phyloP scores from a whole-genome alignment of 2,329 filamentous ascomycete species.

The Sporothrix brunneoviolacea region DNA sequence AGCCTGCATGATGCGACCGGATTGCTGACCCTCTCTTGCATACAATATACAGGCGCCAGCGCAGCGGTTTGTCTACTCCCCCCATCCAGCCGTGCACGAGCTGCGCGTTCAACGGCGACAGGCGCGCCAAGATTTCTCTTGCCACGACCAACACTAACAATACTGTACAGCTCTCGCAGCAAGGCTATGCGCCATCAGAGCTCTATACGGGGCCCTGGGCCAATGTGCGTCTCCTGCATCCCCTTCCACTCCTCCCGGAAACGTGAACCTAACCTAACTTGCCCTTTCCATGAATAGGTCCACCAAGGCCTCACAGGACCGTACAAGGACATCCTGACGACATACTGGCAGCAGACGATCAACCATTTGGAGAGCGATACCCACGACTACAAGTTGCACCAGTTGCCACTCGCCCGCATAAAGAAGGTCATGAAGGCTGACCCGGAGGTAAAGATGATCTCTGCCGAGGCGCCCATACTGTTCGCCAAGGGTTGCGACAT shows the following conservation, averaged over 20 bases:
- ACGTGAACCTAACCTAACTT: no score
- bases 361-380: slow-evolving; percentile 89
- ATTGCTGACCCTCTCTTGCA: slow-evolving; percentile 17
- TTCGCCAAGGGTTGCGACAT: slow-evolving; percentile 99
- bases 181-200: slow-evolving; percentile 86
- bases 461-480: slow-evolving; percentile 91
- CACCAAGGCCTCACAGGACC: slow-evolving; percentile 89
- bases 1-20: slow-evolving; percentile 16
- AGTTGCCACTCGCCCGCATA: slow-evolving; percentile 92
- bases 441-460: slow-evolving; percentile 99
- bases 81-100: slow-evolving; percentile 1
- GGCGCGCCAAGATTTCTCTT: not conserved
- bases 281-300: slow-evolving; percentile 51
- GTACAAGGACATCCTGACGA: slow-evolving; percentile 95
- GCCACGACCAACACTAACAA: slow-evolving; percentile 14
- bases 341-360: slow-evolving; percentile 99
- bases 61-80: slow-evolving; percentile 51
- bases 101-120: not conserved
- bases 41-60: slow-evolving; percentile 50
- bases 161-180: slow-evolving; percentile 64
- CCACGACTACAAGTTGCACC: slow-evolving; percentile 98
- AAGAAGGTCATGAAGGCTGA: slow-evolving; percentile 99
- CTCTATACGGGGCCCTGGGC: slow-evolving; percentile 92
- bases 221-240: slow-evolving; percentile 56
- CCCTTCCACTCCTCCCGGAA: not conserved